phyloP scores from a whole-genome alignment of 768 basidiomycete genomes.

The Podaxis pistillaris region DNA sequence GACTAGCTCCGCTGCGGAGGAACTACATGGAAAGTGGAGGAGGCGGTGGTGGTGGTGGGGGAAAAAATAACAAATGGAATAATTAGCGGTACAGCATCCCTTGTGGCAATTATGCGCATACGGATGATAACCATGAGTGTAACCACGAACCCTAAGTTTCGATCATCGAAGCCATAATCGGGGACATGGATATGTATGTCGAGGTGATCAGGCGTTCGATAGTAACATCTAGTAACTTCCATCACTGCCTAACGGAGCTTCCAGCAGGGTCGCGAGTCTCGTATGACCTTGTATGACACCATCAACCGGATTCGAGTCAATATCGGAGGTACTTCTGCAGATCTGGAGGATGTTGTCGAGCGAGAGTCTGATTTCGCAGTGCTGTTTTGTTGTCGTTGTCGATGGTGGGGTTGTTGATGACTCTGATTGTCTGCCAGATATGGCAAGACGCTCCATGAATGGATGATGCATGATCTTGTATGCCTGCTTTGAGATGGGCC shows the following conservation, averaged over 20 bases:
- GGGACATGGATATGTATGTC: background rate
- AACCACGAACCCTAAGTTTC: background rate
- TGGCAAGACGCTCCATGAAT: no score
- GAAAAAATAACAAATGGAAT: background rate
- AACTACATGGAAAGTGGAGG: background rate
- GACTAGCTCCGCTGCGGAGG: background rate
- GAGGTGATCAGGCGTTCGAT: background rate
- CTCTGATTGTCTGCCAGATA: background rate
- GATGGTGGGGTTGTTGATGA: background rate
- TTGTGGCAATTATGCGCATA: background rate
- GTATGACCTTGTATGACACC: background rate
- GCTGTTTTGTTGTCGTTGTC: background rate
- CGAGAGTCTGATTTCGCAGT: background rate
- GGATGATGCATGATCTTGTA: background rate
- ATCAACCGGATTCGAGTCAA: constrained; percentile 1
- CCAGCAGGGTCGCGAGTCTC: background rate
- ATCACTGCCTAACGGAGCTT: background rate
- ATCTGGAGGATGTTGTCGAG: background rate
- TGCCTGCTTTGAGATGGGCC: background rate
- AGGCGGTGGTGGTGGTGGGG: background rate
- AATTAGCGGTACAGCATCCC: background rate
- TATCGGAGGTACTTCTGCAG: background rate
- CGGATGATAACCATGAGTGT: background rate
- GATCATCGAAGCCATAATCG: constrained; percentile 4
- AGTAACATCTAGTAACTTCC: background rate